Percentiles rank a stretch among this genome's conserved stretches.
phyloP scores from a whole-genome alignment of 148 eudicot species.

The Rhododendron ferrugineum region DNA sequence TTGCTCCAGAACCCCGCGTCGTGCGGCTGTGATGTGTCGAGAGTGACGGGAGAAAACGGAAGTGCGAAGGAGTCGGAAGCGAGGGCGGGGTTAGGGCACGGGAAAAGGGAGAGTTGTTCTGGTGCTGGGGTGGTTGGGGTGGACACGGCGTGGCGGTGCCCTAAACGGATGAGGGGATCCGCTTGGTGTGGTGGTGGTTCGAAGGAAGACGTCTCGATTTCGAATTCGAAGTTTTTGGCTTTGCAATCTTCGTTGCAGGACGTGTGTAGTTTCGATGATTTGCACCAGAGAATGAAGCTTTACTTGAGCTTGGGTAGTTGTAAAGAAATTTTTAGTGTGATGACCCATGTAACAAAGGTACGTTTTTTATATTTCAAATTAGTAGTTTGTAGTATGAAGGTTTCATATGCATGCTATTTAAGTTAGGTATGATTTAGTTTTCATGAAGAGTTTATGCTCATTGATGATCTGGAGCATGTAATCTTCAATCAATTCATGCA shows the following conservation, averaged over 20 bases:
- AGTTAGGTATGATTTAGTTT: background rate
- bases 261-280: constrained; percentile 87
- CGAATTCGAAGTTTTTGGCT: constrained; percentile 27
- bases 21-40: constrained; percentile 45
- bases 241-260: constrained; percentile 62
- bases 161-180: constrained; percentile 60
- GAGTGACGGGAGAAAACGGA: constrained; percentile 17
- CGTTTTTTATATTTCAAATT: background rate
- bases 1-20: constrained; percentile 70
- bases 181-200: constrained; percentile 22
- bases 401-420: background rate
- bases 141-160: constrained; percentile 50
- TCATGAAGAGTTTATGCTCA: background rate
- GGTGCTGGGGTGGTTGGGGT: constrained; percentile 30
- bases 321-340: constrained; percentile 60
- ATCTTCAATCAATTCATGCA: background rate
- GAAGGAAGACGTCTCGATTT: constrained; percentile 15
- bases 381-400: background rate
- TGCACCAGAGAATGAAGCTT: constrained; percentile 71
- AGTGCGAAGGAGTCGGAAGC: background rate
- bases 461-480: background rate
- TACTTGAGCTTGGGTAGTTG: constrained; percentile 67
- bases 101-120: constrained; percentile 53
- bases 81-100: constrained; percentile 17
- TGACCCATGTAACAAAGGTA: constrained; percentile 80